Conservation (phyloP, 345 rosid genomes). For the Eucalyptus cloeziana region DNA sequence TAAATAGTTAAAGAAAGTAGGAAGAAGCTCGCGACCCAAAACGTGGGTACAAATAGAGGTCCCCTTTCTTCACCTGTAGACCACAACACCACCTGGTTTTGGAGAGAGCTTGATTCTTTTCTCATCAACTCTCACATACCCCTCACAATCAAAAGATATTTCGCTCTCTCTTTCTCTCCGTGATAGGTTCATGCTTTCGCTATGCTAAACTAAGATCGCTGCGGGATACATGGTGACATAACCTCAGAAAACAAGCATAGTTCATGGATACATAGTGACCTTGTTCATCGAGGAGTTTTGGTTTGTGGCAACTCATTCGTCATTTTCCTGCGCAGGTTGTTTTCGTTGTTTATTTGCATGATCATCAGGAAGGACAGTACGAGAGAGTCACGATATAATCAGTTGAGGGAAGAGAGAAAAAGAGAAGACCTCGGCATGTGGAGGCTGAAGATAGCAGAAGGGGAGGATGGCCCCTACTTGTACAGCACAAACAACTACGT, state of each 20-base stretch:
- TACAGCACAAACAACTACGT: slow-evolving; percentile 5
- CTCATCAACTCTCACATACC: not conserved
- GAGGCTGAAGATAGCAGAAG: slow-evolving; percentile 13
- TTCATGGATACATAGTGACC: not conserved
- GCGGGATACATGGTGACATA: not conserved
- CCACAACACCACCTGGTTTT: not conserved
- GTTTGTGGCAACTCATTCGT: not conserved
- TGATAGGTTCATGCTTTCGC: not conserved
- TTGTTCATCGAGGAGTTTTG: not conserved
- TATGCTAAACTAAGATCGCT: not conserved
- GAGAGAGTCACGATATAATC: not conserved
- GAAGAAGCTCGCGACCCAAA: not conserved
- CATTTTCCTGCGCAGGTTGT: not conserved
- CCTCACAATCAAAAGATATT: not conserved
- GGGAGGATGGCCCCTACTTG: not conserved
- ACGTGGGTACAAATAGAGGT: not conserved
- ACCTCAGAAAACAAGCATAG: not conserved
- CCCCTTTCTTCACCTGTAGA: not conserved
- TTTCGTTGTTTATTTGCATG: not conserved
- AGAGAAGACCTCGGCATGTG: not conserved
- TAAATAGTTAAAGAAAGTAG: not conserved
- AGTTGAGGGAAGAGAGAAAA: not conserved
- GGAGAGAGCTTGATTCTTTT: not conserved
- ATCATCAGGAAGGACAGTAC: not conserved
- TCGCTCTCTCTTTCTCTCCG: not conserved